Base-by-base conservation (phyloP, 352 stramenopile species). In the Thraustochytrium striatum region DNA sequence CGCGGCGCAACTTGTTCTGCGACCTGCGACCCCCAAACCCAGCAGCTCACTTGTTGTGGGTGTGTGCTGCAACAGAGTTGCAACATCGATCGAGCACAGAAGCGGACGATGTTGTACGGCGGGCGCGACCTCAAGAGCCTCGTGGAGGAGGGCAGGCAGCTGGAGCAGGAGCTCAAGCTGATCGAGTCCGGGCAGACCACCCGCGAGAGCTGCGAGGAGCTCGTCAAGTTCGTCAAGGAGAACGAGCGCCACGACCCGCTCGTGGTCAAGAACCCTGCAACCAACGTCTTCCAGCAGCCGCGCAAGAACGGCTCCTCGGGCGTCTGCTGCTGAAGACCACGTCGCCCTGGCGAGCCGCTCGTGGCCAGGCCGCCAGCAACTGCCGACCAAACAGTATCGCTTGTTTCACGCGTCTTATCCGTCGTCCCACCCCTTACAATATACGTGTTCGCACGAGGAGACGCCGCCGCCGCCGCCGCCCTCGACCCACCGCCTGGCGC, bases 221-320 rank as follows among this genome's bases (percentile, higher is more conserved):
- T 75, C 35, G 32, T 43, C 16, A 75, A 70, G 65, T 75, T 35
- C 47, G 65, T 75, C 41, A 25, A 13, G 21, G 65, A 75, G 35
- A 75, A 75, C 65, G 65, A 75, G 65, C 9, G 44, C 35, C n/a
- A 70, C 65, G 65, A 75, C 65, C 8, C 32, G 65, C 65, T 75
- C 65, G 65, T 75, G 11, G 16, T n/a, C 65, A 75, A 75, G 65
- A 43, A 25, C 65, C 44, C 65, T 7, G n/a, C n/a, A n/a, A 35
- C 8, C 50, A 75, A 75, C 65, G 41, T 43, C 2, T 75, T 62
- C 41, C 13, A 13, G 1, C 65, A 75, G 65, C 41, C 30, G 21
- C 44, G 52, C 65, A 75, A 25, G 3, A 32, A 25, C 41, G 44
- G 44, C 44, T n/a, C n/a, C n/a, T n/a, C n/a, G n/a, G 44, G 44